Evolutionary conservation across 2,329 filamentous ascomycete species (phyloP).

Genomic region (Diaporthe helianthi): DNA sequence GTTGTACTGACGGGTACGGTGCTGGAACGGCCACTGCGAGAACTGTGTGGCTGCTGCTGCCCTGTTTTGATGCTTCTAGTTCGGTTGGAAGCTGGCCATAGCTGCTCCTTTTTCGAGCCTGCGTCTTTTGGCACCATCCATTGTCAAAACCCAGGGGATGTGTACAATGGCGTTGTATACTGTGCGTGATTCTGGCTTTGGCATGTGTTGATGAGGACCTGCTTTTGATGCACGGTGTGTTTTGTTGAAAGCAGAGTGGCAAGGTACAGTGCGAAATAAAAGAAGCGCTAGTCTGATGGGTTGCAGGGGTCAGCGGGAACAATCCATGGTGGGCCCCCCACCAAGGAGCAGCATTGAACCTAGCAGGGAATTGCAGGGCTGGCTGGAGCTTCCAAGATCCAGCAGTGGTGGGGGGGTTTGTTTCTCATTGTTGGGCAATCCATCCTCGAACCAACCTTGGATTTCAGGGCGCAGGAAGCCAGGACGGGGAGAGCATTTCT

Average conservation of each 20-base stretch:
- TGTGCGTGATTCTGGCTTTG: background rate
- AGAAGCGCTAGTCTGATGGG: background rate
- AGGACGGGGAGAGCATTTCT: background rate
- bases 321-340: constrained; percentile 13
- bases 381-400: constrained; percentile 16
- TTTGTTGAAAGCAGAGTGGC: accelerated
- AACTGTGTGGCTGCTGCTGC: background rate
- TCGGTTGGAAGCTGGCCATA: constrained; percentile 1
- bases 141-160: background rate
- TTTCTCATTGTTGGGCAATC: background rate
- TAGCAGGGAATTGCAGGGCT: background rate
- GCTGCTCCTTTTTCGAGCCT: constrained; percentile 11
- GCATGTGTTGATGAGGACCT: background rate
- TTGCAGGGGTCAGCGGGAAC: constrained; percentile 5
- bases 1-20: background rate
- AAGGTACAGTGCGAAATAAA: background rate
- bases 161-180: background rate
- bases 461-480: background rate
- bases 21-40: background rate
- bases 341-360: constrained; percentile 8
- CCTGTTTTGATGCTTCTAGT: constrained; percentile 4
- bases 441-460: background rate
- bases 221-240: background rate
- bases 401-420: background rate
- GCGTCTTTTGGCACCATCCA: background rate